Conservation (phyloP, 768 basidiomycete species). For the Tephrocybe sp. region DNA sequence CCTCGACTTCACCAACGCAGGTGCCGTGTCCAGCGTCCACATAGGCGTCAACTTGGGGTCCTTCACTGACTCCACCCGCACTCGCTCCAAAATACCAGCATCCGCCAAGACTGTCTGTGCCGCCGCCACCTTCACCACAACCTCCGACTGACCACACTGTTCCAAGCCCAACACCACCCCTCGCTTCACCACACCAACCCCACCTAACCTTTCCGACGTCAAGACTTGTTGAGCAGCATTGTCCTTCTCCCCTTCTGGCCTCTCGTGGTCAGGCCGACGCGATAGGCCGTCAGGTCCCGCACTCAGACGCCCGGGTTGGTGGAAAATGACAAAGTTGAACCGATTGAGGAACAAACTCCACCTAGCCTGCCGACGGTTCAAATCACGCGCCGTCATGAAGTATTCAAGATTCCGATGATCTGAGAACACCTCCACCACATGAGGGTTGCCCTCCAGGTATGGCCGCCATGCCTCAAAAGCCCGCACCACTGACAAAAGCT, state of each 20-base stretch:
- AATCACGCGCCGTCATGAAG: not conserved
- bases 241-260: not conserved
- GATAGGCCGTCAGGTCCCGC: not conserved
- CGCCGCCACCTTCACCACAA: no score
- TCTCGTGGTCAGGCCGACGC: not conserved
- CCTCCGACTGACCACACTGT: no score
- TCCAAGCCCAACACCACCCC: not conserved
- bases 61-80: not conserved
- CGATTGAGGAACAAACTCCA: conserved; percentile 31
- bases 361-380: conserved; percentile 31
- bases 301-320: conserved; percentile 15
- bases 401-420: not conserved
- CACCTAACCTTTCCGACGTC: not conserved
- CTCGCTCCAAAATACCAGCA: no score
- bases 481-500: conserved; percentile 41
- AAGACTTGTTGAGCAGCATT: not conserved
- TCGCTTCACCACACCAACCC: not conserved
- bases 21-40: not conserved
- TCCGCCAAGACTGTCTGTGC: no score
- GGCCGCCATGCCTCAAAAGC: conserved; percentile 23
- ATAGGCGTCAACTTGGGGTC: not conserved
- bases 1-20: not conserved
- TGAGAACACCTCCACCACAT: no score
- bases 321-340: conserved; percentile 24
- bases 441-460: conserved; percentile 8